phyloP scores from a whole-genome alignment of 352 stramenopile genomes.

The Poterioochromonas sp. region DNA sequence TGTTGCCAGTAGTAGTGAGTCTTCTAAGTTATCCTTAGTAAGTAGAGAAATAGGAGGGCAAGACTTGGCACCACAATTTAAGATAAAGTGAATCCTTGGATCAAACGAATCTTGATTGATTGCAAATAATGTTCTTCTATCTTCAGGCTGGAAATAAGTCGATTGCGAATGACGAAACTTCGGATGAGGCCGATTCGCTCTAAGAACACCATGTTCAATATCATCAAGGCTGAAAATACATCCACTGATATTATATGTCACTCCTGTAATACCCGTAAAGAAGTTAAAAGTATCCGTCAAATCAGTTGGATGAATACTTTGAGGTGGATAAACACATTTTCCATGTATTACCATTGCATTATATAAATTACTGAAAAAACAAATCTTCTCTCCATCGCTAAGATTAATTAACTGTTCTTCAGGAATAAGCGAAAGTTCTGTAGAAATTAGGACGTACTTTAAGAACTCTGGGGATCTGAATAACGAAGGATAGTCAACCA shows the following conservation, averaged over 20 bases:
- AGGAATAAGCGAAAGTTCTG: too few species aligned
- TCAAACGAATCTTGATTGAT: slow-evolving; percentile 39
- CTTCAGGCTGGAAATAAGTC: background rate
- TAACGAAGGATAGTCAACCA: background rate
- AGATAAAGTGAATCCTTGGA: slow-evolving; percentile 56
- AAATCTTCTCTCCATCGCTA: background rate
- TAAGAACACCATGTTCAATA: slow-evolving; percentile 57
- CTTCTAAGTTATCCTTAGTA: slow-evolving; percentile 46
- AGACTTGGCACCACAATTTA: slow-evolving; percentile 56
- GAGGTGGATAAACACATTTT: slow-evolving; percentile 48
- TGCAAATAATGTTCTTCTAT: slow-evolving; percentile 8
- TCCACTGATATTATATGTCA: slow-evolving; percentile 49
- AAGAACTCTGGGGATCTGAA: background rate
- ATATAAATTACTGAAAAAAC: slow-evolving; percentile 61
- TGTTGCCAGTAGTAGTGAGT: slow-evolving; percentile 50
- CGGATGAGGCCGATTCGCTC: slow-evolving; percentile 44
- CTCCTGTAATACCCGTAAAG: slow-evolving; percentile 24
- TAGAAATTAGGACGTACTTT: background rate
- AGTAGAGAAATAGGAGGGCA: slow-evolving; percentile 56
- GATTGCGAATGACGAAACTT: background rate
- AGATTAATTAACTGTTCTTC: background rate
- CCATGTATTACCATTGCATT: slow-evolving; percentile 61
- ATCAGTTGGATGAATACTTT: slow-evolving; percentile 25
- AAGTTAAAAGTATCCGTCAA: background rate
- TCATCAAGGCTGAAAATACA: slow-evolving; percentile 50